These are phyloP conservation scores for Cyamopsis tetragonoloba DNA, from an alignment of 306 rosid genomes.

Conservation along the genomic window DNA sequence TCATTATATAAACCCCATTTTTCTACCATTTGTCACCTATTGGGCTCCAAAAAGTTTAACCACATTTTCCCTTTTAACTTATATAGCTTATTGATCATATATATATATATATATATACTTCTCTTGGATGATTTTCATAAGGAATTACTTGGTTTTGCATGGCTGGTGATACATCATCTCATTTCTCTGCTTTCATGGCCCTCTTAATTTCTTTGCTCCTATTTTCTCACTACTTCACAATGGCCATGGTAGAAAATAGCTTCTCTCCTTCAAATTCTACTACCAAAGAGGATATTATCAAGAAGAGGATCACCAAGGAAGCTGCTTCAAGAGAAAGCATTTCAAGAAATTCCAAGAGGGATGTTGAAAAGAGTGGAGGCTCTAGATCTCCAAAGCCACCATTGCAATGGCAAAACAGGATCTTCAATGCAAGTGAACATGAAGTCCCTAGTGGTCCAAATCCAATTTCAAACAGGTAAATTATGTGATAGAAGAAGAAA, in stretches of 20 bases:
- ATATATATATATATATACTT: no score
- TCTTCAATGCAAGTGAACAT: slow-evolving; percentile 53
- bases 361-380: slow-evolving; percentile 31
- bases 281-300: slow-evolving; percentile 9
- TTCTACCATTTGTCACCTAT: slow-evolving; percentile 22
- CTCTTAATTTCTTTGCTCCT: slow-evolving; percentile 39
- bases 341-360: slow-evolving; percentile 20
- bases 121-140: slow-evolving; percentile 31
- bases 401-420: slow-evolving; percentile 36
- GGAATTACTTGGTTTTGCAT: slow-evolving; percentile 40
- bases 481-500: slow-evolving; percentile 3
- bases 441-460: slow-evolving; percentile 93
- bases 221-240: slow-evolving; percentile 30
- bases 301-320: slow-evolving; percentile 14
- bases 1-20: slow-evolving; percentile 28
- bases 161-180: slow-evolving; percentile 44
- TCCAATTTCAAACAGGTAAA: slow-evolving; percentile 75
- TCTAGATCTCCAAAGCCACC: slow-evolving; percentile 23
- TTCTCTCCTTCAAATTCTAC: slow-evolving; percentile 18
- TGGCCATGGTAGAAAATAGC: slow-evolving; percentile 32
- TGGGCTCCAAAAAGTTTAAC: slow-evolving; percentile 21
- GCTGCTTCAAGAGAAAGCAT: slow-evolving; percentile 34
- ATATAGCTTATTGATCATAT: no score
- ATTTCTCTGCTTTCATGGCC: slow-evolving; percentile 27
- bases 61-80: no score